Base-by-base conservation (phyloP, 2,329 filamentous ascomycete species). In the Phoma sp. region DNA sequence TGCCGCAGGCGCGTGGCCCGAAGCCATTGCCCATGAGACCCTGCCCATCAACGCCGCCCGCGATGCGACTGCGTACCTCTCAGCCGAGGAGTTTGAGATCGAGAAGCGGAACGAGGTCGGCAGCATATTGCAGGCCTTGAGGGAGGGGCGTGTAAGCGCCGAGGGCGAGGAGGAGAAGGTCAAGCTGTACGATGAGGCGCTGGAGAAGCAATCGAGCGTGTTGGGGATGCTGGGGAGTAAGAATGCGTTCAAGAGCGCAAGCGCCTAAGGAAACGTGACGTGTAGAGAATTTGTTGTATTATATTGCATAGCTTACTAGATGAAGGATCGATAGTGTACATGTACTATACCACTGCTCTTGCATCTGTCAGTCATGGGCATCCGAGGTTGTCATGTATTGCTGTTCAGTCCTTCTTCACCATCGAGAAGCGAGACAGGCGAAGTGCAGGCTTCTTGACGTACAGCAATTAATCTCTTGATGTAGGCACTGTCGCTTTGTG, bases 1-100 rank as follows among this genome's bases (percentile, higher is more conserved):
- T 53, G 66, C 67, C 0, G 47, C 52, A 1, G 59, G 52, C 0
- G 36, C 59, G 6, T 68, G 67, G 67, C 64, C 66, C 13, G 60
- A 57, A 1, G 37, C 43, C 7, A 66, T 71, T 9, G 53, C 55
- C 11, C 67, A 69, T 55, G 66, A 69, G 25, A 38, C 46, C 0
- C 53, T 70, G 2, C 38, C 52, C 9, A 18, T 68, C 18, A 62
- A 66, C 42, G 47, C 25, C 7, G 32, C 46, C 1, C 55, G 61
- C 5, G 52, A 55, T 7, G 45, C 58, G 2, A 57, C 63, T 2
- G 14, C 57, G 2, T 55, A 60, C 38, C 44, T 67, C 9, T 63
- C 51, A 4, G 59, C 58, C 2, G 64, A 67, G 10, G 64, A 68
- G 30, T 70, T 57, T 18, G 53, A 61, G 8, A 36, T 52, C 10